Conservation (phyloP, 106 monocot species). For the Phalaenopsis aphrodite region DNA sequence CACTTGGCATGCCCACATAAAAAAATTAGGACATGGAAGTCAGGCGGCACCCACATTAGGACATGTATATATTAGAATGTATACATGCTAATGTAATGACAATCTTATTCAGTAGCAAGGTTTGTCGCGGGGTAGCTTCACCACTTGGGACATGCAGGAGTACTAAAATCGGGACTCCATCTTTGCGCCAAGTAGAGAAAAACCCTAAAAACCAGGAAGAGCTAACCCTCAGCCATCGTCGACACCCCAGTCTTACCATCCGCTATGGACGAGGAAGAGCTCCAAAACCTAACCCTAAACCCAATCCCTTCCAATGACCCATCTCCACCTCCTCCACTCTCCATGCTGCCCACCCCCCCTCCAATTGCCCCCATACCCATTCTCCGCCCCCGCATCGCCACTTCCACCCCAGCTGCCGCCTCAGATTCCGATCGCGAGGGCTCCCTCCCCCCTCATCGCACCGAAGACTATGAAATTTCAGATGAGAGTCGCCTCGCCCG, state of each 20-base stretch:
- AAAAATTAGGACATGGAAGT: no score
- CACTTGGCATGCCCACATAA: no score
- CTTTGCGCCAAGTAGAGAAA: no score
- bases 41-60: no score
- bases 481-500: constrained; percentile 70
- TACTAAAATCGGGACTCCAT: no score
- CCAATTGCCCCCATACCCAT: constrained; percentile 41
- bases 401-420: neutral
- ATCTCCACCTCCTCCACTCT: constrained; percentile 21
- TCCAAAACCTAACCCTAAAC: constrained; percentile 16
- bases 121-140: no score
- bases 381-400: neutral
- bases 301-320: constrained; percentile 9
- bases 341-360: constrained; percentile 18
- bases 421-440: constrained; percentile 42
- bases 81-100: no score
- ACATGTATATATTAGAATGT: no score
- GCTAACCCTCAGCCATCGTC: constrained; percentile 7
- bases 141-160: no score
- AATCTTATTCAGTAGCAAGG: no score
- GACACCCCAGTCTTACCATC: neutral
- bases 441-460: constrained; percentile 20
- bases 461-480: constrained; percentile 70
- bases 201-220: no score
- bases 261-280: constrained; percentile 33